Evolutionary conservation across 768 basidiomycete species (phyloP), one percentile per base, ranked within the genome.

Genomic region (Mycena sanguinolenta): DNA sequence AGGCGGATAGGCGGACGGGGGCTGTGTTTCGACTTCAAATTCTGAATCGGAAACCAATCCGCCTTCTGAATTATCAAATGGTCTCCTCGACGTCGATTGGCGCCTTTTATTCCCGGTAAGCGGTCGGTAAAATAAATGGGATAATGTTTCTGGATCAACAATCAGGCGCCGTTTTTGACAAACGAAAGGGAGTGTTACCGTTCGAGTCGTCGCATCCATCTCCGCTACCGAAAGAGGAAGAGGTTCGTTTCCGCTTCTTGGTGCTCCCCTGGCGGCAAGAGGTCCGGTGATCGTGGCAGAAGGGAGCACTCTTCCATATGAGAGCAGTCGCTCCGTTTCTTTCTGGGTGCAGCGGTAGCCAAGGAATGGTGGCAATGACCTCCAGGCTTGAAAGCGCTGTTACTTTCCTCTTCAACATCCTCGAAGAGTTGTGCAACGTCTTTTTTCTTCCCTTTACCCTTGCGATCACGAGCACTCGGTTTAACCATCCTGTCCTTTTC

Each of bases 321-420:
- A 21, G 58, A 52, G 19, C 44, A 16, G 12, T 6, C 28, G 10
- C 21, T 59, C 30, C 12, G 32, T 34, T 38, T 58, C 55, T 38
- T 28, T 23, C 19, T 13, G 39, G 39, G 25, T 19, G 7, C n/a
- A 12, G 21, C 32, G 23, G 25, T 38, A 57, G 13, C 13, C 2
- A 42, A 59, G 39, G 9, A 7, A 62, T 21, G 52, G 21, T 19
- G 16, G n/a, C 46, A 14, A n/a, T 28, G 59, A 14, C n/a, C n/a
- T 55, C 39, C 38, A 39, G 9, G n/a, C 25, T 19, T 50, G 34
- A 70, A 58, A 28, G 74, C 61, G 54, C 73, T 65, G 62, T 16
- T 77, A 74, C 68, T 77, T 73, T 77, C 80, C 54, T 68, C 60
- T 6, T 67, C 75, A 73, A 53, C 69, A 63, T 65, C 74, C 66